A percentile compares a stretch with the other conserved stretches of the same genome.
phyloP scores from a whole-genome alignment of 768 basidiomycete genomes.

The Suillus bovinus region DNA sequence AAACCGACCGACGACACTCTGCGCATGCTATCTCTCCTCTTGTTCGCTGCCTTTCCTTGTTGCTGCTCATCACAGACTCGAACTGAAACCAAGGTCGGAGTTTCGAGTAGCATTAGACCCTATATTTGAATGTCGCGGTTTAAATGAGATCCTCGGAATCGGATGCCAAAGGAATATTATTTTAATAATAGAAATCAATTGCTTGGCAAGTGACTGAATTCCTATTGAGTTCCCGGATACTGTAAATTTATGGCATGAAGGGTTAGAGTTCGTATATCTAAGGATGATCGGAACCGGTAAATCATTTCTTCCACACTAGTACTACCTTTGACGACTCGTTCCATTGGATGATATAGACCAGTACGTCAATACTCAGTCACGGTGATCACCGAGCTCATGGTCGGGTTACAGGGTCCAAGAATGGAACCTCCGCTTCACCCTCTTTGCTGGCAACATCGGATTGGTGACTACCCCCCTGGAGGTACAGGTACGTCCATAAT shows the following conservation, averaged over 20 bases:
- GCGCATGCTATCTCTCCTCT: slow-evolving; percentile 33
- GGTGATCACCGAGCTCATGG: not conserved
- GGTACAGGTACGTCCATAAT: not conserved
- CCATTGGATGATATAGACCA: no score
- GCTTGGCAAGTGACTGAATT: not conserved
- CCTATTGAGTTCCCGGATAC: not conserved
- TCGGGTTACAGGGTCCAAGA: not conserved
- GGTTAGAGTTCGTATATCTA: not conserved
- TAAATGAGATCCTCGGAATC: slow-evolving; percentile 12
- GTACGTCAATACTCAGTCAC: no score
- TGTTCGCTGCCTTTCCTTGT: slow-evolving; percentile 25
- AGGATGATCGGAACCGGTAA: no score
- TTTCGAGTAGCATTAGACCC: not conserved
- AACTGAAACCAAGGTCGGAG: not conserved
- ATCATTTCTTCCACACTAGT: not conserved
- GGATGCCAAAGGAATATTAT: not conserved
- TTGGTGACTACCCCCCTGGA: not conserved
- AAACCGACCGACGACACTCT: slow-evolving; percentile 30
- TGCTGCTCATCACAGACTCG: slow-evolving; percentile 13
- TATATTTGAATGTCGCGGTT: not conserved
- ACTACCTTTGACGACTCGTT: no score
- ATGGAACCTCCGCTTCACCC: not conserved
- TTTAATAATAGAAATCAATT: not conserved
- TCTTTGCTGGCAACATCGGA: not conserved
- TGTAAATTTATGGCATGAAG: not conserved